Percentiles rank a stretch among this genome's conserved stretches.
Evolutionary conservation across 208 protist species (phyloP).

Genomic region (Crithidia mellificae): DNA sequence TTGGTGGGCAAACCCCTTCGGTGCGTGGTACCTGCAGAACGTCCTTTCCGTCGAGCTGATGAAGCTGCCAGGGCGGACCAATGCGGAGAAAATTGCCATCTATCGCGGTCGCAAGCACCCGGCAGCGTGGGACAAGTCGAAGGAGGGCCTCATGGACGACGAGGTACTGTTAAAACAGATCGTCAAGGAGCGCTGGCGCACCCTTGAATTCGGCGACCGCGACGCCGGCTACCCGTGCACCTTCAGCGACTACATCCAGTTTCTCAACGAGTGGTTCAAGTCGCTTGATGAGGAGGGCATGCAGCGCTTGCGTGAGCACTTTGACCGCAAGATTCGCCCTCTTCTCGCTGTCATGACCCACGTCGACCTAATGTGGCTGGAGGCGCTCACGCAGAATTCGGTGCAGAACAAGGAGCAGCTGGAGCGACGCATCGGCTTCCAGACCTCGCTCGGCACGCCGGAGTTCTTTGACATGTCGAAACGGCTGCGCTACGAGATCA

Average conservation of each 20-base stretch:
- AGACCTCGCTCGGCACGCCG: conserved; percentile 90
- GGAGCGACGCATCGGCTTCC: conserved; percentile 87
- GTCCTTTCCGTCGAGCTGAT: conserved; percentile 89
- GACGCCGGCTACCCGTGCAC: conserved; percentile 87
- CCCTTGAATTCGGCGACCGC: conserved; percentile 91
- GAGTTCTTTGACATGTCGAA: conserved; percentile 95
- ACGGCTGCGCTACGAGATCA: conserved; percentile 91
- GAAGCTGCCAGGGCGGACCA: conserved; percentile 85
- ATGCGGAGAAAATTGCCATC: conserved; percentile 90
- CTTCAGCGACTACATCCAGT: conserved; percentile 93
- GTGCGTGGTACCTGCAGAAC: conserved; percentile 93
- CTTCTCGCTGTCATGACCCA: conserved; percentile 93
- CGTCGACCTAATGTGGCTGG: conserved; percentile 89
- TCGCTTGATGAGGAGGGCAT: conserved; percentile 91
- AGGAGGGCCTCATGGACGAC: conserved; percentile 76
- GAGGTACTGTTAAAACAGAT: conserved; percentile 83
- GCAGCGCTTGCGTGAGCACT: conserved; percentile 91
- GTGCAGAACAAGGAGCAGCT: conserved; percentile 86
- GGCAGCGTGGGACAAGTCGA: conserved; percentile 47
- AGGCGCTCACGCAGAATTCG: conserved; percentile 91
- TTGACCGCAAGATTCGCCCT: conserved; percentile 90
- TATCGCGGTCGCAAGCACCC: conserved; percentile 72
- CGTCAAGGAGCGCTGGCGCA: conserved; percentile 89
- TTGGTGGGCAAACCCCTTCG: conserved; percentile 94
- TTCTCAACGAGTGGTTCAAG: conserved; percentile 95